Conservation (phyloP, 2,329 filamentous ascomycete species). For the Alternaria conjuncta region DNA sequence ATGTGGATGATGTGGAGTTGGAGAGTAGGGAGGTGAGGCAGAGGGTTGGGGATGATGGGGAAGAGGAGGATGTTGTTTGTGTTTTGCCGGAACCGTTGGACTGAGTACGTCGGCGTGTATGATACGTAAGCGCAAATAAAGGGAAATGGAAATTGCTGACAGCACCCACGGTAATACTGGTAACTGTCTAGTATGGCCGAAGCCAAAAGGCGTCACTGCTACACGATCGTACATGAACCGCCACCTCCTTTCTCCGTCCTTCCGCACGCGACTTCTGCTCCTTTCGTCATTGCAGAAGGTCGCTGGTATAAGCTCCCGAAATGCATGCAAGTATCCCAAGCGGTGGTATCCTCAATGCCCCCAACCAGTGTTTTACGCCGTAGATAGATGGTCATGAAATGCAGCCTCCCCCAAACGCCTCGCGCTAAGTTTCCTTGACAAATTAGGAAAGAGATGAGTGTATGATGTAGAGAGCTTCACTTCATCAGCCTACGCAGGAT, state of each 20-base stretch:
- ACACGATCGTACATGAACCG: background rate
- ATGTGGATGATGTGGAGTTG: background rate
- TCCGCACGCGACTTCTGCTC: background rate
- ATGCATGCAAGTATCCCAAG: constrained; percentile 13
- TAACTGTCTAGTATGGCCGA: background rate
- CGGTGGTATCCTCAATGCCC: constrained; percentile 26
- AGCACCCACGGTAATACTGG: background rate
- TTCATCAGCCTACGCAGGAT: background rate
- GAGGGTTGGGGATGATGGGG: background rate
- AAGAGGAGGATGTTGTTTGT: background rate
- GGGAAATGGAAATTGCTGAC: background rate
- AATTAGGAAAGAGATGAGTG: constrained; percentile 13
- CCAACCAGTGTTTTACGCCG: constrained; percentile 12
- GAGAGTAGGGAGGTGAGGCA: background rate
- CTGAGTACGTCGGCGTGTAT: background rate
- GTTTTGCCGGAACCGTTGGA: background rate
- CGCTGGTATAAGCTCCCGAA: background rate
- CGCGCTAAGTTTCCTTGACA: constrained; percentile 26
- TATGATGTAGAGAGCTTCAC: constrained; percentile 7
- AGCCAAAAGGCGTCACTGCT: background rate
- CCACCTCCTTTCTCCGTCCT: background rate
- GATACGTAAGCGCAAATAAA: background rate
- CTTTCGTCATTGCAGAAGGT: background rate
- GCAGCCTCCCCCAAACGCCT: constrained; percentile 21
- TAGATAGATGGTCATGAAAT: constrained; percentile 21